Evolutionary conservation across 768 basidiomycete genomes (phyloP), one percentile per base, ranked within the genome.

Genomic region (Lactarius vividus): DNA sequence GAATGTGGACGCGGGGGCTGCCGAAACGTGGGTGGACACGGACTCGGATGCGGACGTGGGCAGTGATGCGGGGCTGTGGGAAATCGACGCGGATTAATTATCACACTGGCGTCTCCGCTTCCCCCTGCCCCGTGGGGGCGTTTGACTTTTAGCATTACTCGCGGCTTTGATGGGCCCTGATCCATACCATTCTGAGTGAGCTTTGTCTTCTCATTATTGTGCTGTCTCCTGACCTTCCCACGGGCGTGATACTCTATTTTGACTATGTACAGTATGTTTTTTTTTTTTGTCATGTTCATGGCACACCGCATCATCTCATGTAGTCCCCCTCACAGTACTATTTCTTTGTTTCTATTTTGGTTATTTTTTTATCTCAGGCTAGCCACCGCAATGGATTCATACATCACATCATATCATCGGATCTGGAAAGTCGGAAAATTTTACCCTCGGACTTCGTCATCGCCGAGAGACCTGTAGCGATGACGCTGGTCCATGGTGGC

Each of bases 21-120:
- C 35, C 26, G 66, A 66, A 15, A 61, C 46, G 60, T 69, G 68
- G 68, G 65, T 69, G 16, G 68, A 69, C 42, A 70, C 69, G n/a
- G 69, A 70, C 33, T 62, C 60, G 11, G 69, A 70, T 40, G 58
- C 46, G 35, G 57, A 64, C 9, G 46, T n/a, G n/a, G 44, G 20
- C 6, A 35, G 55, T 13, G 55, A 56, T 2, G 55, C 18, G 55
- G 55, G 29, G 55, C 18, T 56, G 55, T 56, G 29, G 55, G 55
- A 56, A 31, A 35, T 33, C 31, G 57, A 59, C 20, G 63, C 23
- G 57, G 20, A 37, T 35, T 57, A 13, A 16, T 33, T 56, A 4
- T 23, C 35, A 37, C 35, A 37, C 35, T 37, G 4, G 35, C 35
- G 35, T n/a, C 44, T 46, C 23, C n/a, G 46, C 46, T n/a, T 39